These are phyloP conservation scores for Diaporthe humulicola DNA, from an alignment of 2,329 filamentous ascomycete genomes.

Conservation along the genomic window DNA sequence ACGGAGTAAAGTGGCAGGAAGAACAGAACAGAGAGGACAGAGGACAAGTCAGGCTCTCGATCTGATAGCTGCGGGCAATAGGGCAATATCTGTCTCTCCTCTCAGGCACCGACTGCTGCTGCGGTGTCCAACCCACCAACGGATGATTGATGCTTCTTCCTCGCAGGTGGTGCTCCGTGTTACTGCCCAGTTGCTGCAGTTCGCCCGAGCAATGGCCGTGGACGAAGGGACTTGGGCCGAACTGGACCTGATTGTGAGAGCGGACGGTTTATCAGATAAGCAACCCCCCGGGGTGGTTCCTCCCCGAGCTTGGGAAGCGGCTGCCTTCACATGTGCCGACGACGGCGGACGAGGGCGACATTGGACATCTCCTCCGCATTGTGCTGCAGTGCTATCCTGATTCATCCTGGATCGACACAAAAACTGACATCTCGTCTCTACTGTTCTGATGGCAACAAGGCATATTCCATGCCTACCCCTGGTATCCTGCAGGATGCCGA, in stretches of 20 bases:
- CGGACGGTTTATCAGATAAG: constrained; percentile 30
- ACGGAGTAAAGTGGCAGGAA: not conserved
- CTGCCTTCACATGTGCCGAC: constrained; percentile 11
- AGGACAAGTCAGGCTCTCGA: constrained; percentile 14
- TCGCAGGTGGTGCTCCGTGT: constrained; percentile 26
- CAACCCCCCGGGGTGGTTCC: not conserved
- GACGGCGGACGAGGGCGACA: not conserved
- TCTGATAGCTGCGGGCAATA: constrained; percentile 8
- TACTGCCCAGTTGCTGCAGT: constrained; percentile 24
- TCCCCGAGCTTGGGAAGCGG: not conserved
- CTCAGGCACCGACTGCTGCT: constrained; percentile 24
- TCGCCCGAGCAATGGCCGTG: constrained; percentile 18
- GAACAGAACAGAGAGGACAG: constrained; percentile 10
- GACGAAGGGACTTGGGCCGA: not conserved
- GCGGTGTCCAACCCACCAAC: constrained; percentile 24
- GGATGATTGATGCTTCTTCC: constrained; percentile 27
- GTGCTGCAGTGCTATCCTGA: constrained; percentile 12
- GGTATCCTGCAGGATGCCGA: constrained; percentile 18
- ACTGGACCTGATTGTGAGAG: not conserved
- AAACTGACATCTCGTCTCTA: constrained; percentile 9
- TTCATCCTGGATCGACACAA: constrained; percentile 7
- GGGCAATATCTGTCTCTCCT: constrained; percentile 14
- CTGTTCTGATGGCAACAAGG: not conserved
- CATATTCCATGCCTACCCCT: not conserved
- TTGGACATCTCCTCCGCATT: not conserved